Base-by-base conservation (phyloP, 768 basidiomycete genomes). In the Chalciporus chontae region DNA sequence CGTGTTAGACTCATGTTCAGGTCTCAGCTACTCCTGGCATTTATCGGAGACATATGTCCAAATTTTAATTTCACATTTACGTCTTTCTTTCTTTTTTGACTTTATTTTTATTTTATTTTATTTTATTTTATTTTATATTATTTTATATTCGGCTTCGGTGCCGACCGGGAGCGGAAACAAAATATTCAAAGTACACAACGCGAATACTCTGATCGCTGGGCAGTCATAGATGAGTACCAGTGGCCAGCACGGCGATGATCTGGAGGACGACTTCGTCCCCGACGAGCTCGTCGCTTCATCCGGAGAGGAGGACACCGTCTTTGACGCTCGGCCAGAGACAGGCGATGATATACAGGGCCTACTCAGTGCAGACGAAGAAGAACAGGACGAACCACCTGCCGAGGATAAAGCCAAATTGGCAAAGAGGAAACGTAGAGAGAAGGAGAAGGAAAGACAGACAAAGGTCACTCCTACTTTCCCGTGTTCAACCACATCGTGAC, bases 191-290 rank as follows among this genome's bases (percentile, higher is more conserved):
- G n/a, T n/a, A n/a, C n/a, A n/a, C n/a, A n/a, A n/a, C n/a, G n/a
- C n/a, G n/a, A n/a, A n/a, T 26, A 26, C 13, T 9, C 31, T 14
- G 10, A 14, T 11, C n/a, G 31, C 29, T 15, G 40, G 39, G 43
- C 34, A 10, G n/a, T n/a, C 32, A 31, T 27, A 50, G 45, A 63
- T 65, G 57, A 68, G 62, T n/a, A n/a, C n/a, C n/a, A n/a, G n/a
- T 60, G 59, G 51, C 40, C 67, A 71, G 68, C 74, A 73, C 53
- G 84, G 85, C 38, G 88, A 94, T 73, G 90, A 90, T 73, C 75
- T 94, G 17, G 88, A 87, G 42, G 91, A 93, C 65, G 86, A 91
- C 55, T 90, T 86, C 62, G 72, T 86, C 44, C 77, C 77, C 27
- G 84, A 93, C 53, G 84, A 85, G 39, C 71, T 79, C 13, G 77